Base-by-base conservation (phyloP, 441 rosid species). In the Populus hybrid region DNA sequence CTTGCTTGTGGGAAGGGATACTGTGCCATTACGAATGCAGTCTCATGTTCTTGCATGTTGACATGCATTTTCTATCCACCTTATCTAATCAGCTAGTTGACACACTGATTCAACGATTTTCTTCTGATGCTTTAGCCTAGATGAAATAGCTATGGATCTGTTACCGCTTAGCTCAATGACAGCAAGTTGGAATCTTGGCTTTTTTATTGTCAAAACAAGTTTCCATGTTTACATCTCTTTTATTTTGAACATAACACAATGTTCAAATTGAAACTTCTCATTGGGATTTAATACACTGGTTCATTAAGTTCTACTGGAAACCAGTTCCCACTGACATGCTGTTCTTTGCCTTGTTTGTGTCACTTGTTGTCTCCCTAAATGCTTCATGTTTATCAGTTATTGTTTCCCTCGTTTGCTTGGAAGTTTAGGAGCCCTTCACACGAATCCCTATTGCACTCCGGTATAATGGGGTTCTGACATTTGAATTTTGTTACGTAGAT, bases 401-500 rank as follows among this genome's bases (percentile, higher is more conserved):
- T 53, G 61, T 6, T 53, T 0, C n/a, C 61, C 61, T 53, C 21
- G 3, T 16, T 53, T 53, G n/a, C 9, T 53, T 53, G 56, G 56
- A 16, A 50, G 56, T 50, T 50, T 16, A 50, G 56, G 56, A 50
- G 56, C n/a, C 56, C 20, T 4, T 50, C 56, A 50, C 56, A 14
- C 56, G 20, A 14, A 20, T 50, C 56, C 56, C 56, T 14, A 14
- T 4, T 50, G 56, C 56, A 50, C 7, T 14, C 20, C 2, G 56
- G 56, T 14, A 45, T 45, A 16, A 45, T 1, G 95, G 96, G 98
- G 95, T 33, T 67, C 89, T 33, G 69, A 42, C 68, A 42, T 63
- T 66, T 64, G 23, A 50, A 23, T 10, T 61, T 36, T 36, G 18
- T 75, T 76, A 36, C 74, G 79, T 74, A 94, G 98, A 93, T 84